Evolutionary conservation across 2,329 filamentous ascomycete species (phyloP), one percentile per base, ranked within the genome.

Genomic region (Curvularia lunata): DNA sequence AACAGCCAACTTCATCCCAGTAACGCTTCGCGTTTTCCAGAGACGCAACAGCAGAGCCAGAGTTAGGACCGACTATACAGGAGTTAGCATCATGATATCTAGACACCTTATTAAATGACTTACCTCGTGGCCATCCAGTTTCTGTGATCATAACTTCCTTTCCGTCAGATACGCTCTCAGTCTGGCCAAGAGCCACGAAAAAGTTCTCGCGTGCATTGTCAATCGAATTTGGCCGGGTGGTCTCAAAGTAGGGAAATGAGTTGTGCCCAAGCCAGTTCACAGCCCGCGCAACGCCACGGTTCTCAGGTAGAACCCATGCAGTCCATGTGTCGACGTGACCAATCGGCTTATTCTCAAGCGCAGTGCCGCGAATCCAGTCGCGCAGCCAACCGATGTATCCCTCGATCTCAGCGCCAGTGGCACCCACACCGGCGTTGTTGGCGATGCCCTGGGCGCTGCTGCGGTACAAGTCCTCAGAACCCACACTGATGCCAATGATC

Each of bases 191-290:
- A 27, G 41, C 6, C 6, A 3, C 1, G 23, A n/a, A 43, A 13
- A 43, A 43, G 23, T 43, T 43, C 23, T 43, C 41, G 13, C 41
- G 41, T 43, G 41, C 41, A 5, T 27, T n/a, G 5, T 43, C 41
- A 9, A 43, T 43, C 21, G 41, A n/a, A 23, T 43, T 43, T 25
- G 21, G 16, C 5, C 41, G 23, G 7, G 13, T n/a, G 13, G 82
- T 84, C 80, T 96, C 86, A 79, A 88, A 96, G 83, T 92, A 96
- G n/a, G 91, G 84, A 77, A 94, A 96, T 13, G 87, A 89, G 74
- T 96, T 91, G 74, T 93, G 86, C 61, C 92, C 92, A 58, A 96
- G 78, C 84, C 86, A 96, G 81, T 96, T 91, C 61, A 83, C 80
- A 37, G 84, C 85, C 21, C 87, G 81, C 56, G 90, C 85, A 56